Base-by-base conservation (phyloP, 768 basidiomycete genomes). In the Cystobasidium ongulense region DNA sequence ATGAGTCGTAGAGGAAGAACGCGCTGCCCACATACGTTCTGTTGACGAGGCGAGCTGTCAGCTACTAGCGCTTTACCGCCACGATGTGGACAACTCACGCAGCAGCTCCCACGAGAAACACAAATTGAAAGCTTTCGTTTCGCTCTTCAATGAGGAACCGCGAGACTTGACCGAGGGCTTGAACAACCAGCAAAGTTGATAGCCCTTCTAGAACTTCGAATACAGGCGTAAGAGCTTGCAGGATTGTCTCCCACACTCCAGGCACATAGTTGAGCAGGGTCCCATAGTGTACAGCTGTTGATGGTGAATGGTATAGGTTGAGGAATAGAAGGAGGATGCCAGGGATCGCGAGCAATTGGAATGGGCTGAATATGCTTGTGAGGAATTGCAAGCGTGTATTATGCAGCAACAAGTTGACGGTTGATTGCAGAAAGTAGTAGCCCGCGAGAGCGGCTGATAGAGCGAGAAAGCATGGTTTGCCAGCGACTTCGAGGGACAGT, bases 151-250 rank as follows among this genome's bases (percentile, higher is more conserved):
- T 59, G 11, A 75, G 62, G 31, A 53, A 72, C 7, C 43, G 50
- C 18, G 74, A 75, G 21, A 73, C 62, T 41, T 75, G 74, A 15
- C 71, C 74, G 15, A 70, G 33, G 17, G 68, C 59, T 38, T 75
- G 74, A 65, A 72, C 63, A 27, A 75, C 74, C 21, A 75, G n/a
- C 17, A 76, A 27, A 10, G 77, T 76, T 59, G 78, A 78, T 4
- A 80, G 64, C 7, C 78, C 79, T 39, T 80, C 79, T 38, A 80
- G 76, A n/a, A 80, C 59, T 25, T 66, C 74, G 43, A 80, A 80
- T 38, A 79, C 27, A 2, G 79, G 79, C 17, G 73, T 71, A 10
- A 67, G 63, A 27, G 62, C 67, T 38, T 76, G 57, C 4, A 80
- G 71, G 27, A 78, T 54, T 3, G 35, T 54, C 57, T 77, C 76